A percentile compares a stretch with the other conserved stretches of the same genome.
These are phyloP conservation scores for Ascosphaera acerosa DNA, from an alignment of 2,329 filamentous ascomycete genomes.

Conservation along the genomic window DNA sequence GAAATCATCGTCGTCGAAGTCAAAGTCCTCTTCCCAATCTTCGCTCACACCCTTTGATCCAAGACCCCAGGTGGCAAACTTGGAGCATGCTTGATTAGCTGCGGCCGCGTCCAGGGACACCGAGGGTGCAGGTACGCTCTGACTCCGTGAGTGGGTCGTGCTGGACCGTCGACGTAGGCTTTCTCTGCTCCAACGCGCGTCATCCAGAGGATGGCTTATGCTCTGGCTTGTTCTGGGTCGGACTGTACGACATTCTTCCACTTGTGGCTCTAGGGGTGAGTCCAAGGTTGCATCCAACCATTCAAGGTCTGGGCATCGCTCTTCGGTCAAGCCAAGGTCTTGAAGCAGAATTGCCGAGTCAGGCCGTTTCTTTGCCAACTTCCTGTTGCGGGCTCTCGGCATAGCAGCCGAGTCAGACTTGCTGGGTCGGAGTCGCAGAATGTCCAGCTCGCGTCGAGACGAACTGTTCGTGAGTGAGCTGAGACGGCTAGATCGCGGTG, in stretches of 20 bases:
- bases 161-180: conserved; percentile 27
- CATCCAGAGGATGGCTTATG: conserved; percentile 26
- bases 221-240: conserved; percentile 38
- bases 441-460: too few species aligned
- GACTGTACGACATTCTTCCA: conserved; percentile 5
- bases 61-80: conserved; percentile 41
- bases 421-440: conserved; percentile 1
- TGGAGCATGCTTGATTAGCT: conserved; percentile 25
- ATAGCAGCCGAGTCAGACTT: conserved; percentile 2
- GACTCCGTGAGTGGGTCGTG: conserved; percentile 36
- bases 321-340: conserved; percentile 12
- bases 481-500: too few species aligned
- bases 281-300: conserved; percentile 31
- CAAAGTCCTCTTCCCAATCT: conserved; percentile 44
- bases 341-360: conserved; percentile 13
- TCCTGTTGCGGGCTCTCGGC: conserved; percentile 5
- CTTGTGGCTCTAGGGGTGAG: not conserved
- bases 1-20: conserved; percentile 29
- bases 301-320: conserved; percentile 31
- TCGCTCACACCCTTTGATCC: conserved; percentile 40
- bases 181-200: not conserved
- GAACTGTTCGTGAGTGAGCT: too few species aligned
- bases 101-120: conserved; percentile 23
- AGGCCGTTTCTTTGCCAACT: conserved; percentile 8
- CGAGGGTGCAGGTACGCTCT: conserved; percentile 36